A percentile compares a stretch with the other conserved stretches of the same genome.
Conservation (phyloP, 2,329 filamentous ascomycete genomes). For the Pyrenochaeta sp. region DNA sequence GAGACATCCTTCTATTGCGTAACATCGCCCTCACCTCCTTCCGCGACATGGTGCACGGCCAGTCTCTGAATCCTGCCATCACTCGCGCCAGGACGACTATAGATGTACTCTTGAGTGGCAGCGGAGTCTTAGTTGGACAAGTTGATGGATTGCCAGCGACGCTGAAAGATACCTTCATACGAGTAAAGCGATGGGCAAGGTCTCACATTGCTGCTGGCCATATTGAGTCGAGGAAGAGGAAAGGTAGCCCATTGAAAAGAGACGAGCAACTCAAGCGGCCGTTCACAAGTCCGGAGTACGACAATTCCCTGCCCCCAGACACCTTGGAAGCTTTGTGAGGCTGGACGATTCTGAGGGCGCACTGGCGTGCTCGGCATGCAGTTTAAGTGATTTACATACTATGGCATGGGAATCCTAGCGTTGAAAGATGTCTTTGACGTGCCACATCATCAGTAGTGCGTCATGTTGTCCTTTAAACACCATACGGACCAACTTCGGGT, state of each 20-base stretch:
- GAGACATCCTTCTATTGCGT: constrained; percentile 80
- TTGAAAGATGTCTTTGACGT: neutral
- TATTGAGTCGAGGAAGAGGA: constrained; percentile 28
- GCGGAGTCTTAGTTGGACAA: constrained; percentile 59
- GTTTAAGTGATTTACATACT: too few relatives aligned
- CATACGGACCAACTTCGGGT: neutral
- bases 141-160: constrained; percentile 51
- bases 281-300: constrained; percentile 6
- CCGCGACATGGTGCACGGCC: constrained; percentile 80
- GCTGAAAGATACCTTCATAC: constrained; percentile 69
- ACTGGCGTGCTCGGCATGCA: too few relatives aligned
- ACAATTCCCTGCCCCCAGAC: constrained; percentile 42
- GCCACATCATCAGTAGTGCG: too few relatives aligned
- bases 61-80: constrained; percentile 76
- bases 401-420: neutral
- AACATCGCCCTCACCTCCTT: constrained; percentile 83
- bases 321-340: constrained; percentile 38
- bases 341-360: neutral
- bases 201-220: constrained; percentile 66
- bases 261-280: constrained; percentile 19
- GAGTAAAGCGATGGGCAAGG: constrained; percentile 78
- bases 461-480: too few relatives aligned
- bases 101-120: constrained; percentile 69
- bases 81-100: constrained; percentile 73
- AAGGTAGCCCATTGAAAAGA: constrained; percentile 10